Evolutionary conservation across 441 rosid genomes (phyloP).

Genomic region (Omphalea diandra): DNA sequence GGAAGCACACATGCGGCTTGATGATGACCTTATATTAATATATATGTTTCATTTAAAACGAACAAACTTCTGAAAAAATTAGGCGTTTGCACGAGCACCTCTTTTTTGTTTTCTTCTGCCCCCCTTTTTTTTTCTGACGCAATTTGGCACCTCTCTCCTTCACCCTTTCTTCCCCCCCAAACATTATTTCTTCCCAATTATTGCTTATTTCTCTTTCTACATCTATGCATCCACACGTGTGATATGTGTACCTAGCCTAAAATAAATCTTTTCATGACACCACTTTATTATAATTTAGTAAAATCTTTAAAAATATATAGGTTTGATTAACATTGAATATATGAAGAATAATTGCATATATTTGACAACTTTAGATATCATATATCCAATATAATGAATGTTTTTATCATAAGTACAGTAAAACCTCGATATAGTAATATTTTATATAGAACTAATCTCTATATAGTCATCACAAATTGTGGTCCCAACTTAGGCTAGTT

Average conservation of each 20-base stretch:
- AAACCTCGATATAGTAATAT: too few relatives aligned
- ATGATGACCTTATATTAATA: constrained; percentile 1
- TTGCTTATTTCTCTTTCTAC: not conserved
- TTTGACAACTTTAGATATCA: too few relatives aligned
- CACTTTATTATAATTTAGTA: too few relatives aligned
- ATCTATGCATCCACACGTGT: constrained; percentile 14
- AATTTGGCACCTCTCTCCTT: constrained; percentile 10
- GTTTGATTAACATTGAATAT: too few relatives aligned
- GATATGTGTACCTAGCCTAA: too few relatives aligned
- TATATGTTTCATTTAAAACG: not conserved
- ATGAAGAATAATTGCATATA: too few relatives aligned
- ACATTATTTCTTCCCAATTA: not conserved
- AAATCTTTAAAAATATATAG: too few relatives aligned
- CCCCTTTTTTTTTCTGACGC: constrained; percentile 6
- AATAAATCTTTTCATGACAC: not conserved
- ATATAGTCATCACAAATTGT: too few relatives aligned
- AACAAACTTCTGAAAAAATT: constrained; percentile 28
- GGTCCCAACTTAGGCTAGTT: too few relatives aligned
- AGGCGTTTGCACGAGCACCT: constrained; percentile 63
- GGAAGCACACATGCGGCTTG: constrained; percentile 8
- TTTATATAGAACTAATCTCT: too few relatives aligned
- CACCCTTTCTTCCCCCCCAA: not conserved
- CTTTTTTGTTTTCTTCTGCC: constrained; percentile 41
- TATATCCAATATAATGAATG: too few relatives aligned
- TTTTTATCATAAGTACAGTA: too few relatives aligned